Evolutionary conservation across 768 basidiomycete genomes (phyloP), one percentile per base, ranked within the genome.

Genomic region (Agaricus subrufescens): DNA sequence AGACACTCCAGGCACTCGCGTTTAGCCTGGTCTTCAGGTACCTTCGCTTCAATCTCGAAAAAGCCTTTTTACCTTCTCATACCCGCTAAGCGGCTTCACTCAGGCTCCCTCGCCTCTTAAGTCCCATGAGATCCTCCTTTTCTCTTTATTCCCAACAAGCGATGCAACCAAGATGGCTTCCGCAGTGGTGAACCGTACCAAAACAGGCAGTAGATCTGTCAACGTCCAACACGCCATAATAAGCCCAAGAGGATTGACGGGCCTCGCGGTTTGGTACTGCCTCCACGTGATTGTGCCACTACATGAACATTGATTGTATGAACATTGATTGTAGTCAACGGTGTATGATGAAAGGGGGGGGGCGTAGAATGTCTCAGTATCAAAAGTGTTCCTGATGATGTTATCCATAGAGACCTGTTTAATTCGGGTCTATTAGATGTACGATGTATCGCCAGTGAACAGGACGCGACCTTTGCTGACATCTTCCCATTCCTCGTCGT

Each of bases 321-420:
- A 0, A 91, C 89, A 44, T 90, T 86, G 2, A 82, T 67, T 1
- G 79, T 83, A 6, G 79, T 76, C 10, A 76, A 74, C 1, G 84
- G 83, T 11, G 67, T 66, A 1, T 89, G 88, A 57, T 87, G 80
- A 12, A 75, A 66, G 23, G 83, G 81, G 3, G 92, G 19, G 19
- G 19, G 19, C 63, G 39, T 75, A 74, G 50, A 94, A 78, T 0
- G 83, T 85, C 66, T 91, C 84, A 4, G 88, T 89, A 88, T 69
- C 65, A 93, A 93, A 40, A 94, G 78, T 8, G 91, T 89, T 12
- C 91, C 91, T 11, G 86, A 85, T 2, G 88, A 87, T 40, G 92
- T 79, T 26, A 93, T 82, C 46, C 89, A 85, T 15, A 90, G 75
- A n/a, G 81, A 75, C 62, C 66, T 73, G 51, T 61, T 64, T 49